phyloP scores from a whole-genome alignment of 2,329 filamentous ascomycete species.

The Xylaria sp. region DNA sequence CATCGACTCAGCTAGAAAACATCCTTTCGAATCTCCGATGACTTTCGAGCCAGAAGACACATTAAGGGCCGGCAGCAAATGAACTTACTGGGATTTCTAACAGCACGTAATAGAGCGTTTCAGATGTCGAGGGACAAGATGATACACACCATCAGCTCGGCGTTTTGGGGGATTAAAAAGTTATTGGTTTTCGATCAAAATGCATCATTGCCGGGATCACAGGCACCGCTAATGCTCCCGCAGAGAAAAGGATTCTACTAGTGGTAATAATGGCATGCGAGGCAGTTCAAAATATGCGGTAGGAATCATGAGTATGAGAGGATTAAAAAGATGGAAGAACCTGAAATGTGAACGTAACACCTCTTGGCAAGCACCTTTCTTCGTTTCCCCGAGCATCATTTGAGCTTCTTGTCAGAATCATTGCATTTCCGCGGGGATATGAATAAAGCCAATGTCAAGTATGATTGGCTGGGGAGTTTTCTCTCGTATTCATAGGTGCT shows the following conservation, averaged over 20 bases:
- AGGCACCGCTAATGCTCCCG: background rate
- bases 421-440: background rate
- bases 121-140: constrained; percentile 11
- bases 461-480: background rate
- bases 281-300: background rate
- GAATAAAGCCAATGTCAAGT: background rate
- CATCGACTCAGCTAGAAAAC: background rate
- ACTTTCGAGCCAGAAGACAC: background rate
- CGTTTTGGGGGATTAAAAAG: constrained; percentile 24
- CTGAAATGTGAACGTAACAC: background rate
- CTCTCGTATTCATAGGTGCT: background rate
- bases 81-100: constrained; percentile 3
- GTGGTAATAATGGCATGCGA: constrained; percentile 16
- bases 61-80: background rate
- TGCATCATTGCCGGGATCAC: constrained; percentile 7
- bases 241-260: constrained; percentile 8
- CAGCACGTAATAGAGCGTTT: constrained; percentile 18
- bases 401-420: background rate
- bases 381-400: background rate
- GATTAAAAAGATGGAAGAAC: background rate
- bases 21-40: background rate
- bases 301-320: constrained; percentile 3
- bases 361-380: background rate
- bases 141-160: constrained; percentile 28
- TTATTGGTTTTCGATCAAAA: constrained; percentile 9